phyloP scores from a whole-genome alignment of 2,329 filamentous ascomycete species.

The Madurella mycetomatis region DNA sequence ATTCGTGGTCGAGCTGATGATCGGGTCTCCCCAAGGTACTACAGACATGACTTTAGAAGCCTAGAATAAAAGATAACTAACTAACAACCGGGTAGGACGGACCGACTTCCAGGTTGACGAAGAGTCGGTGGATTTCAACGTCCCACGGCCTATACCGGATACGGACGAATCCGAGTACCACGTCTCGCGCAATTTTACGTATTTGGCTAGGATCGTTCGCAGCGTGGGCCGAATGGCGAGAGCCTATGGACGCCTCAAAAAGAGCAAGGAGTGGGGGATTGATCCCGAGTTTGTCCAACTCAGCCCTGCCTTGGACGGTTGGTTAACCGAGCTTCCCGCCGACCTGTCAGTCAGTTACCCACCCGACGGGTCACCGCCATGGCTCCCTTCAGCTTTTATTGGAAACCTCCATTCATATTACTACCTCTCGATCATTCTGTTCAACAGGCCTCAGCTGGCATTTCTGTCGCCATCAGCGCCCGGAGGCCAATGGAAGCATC shows the following conservation, averaged over 20 bases:
- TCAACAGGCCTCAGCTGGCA: slow-evolving; percentile 79
- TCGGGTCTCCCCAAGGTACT: slow-evolving; percentile 85
- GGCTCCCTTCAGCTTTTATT: slow-evolving; percentile 80
- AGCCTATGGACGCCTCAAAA: slow-evolving; percentile 68
- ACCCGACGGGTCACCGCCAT: slow-evolving; percentile 72
- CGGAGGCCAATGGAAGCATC: slow-evolving; percentile 77
- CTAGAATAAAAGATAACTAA: not conserved
- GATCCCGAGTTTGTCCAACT: slow-evolving; percentile 79
- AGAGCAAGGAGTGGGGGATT: slow-evolving; percentile 74
- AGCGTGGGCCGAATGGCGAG: slow-evolving; percentile 75
- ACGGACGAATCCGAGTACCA: slow-evolving; percentile 71
- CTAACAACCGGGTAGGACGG: slow-evolving; percentile 51
- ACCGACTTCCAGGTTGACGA: slow-evolving; percentile 72
- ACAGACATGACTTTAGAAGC: not conserved
- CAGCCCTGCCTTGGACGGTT: slow-evolving; percentile 71
- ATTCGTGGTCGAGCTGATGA: slow-evolving; percentile 83
- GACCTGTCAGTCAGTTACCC: slow-evolving; percentile 78
- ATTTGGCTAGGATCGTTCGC: slow-evolving; percentile 70
- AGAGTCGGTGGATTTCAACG: slow-evolving; percentile 70
- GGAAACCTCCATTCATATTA: slow-evolving; percentile 90
- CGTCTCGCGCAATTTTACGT: slow-evolving; percentile 78
- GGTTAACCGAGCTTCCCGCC: slow-evolving; percentile 70
- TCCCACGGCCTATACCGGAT: slow-evolving; percentile 59
- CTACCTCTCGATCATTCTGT: slow-evolving; percentile 77
- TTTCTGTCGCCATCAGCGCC: slow-evolving; percentile 67